Evolutionary conservation across 352 stramenopile species (phyloP).

Genomic region (Phytophthora sp.): DNA sequence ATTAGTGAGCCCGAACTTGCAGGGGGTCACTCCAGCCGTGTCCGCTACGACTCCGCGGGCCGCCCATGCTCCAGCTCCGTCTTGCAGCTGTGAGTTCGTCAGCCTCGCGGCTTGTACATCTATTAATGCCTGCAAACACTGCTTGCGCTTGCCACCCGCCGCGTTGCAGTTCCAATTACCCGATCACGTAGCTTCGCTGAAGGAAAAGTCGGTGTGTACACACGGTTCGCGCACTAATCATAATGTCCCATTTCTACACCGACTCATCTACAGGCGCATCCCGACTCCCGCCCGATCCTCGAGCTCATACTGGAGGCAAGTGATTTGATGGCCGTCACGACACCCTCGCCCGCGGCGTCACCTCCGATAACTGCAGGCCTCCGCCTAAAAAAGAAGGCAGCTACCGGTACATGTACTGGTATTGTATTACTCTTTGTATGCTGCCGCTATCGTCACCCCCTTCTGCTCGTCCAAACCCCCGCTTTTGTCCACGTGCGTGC

Average conservation of each 20-base stretch:
- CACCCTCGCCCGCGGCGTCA: background rate
- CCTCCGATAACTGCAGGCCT: background rate
- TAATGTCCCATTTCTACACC: constrained; percentile 3
- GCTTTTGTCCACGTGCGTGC: constrained; percentile 7
- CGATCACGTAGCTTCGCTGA: background rate
- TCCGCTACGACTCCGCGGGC: background rate
- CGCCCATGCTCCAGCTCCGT: background rate
- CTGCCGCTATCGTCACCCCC: background rate
- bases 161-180: background rate
- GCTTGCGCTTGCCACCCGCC: background rate
- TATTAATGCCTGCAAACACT: too few relatives aligned
- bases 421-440: too few relatives aligned
- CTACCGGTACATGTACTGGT: too few relatives aligned
- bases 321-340: background rate
- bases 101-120: too few relatives aligned
- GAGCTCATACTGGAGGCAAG: constrained; percentile 12
- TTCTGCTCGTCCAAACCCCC: constrained; percentile 2
- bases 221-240: constrained; percentile 20
- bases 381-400: too few relatives aligned
- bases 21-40: too few relatives aligned
- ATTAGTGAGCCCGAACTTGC: background rate
- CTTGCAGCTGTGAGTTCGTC: too few relatives aligned
- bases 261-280: constrained; percentile 34
- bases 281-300: constrained; percentile 24
- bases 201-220: background rate